phyloP scores from a whole-genome alignment of 2,329 filamentous ascomycete genomes.

The Cryphonectria carpinicola region DNA sequence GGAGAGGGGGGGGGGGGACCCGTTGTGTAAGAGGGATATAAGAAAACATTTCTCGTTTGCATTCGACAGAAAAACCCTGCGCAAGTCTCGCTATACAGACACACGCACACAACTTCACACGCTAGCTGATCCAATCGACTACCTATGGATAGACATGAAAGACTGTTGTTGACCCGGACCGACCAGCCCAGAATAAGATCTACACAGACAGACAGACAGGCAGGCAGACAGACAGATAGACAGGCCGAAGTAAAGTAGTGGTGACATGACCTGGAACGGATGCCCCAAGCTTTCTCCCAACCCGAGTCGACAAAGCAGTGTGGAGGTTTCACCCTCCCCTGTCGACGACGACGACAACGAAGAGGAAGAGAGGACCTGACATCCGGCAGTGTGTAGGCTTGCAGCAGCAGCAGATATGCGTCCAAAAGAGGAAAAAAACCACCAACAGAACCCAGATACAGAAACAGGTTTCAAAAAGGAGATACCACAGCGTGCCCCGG shows the following conservation, averaged over 20 bases:
- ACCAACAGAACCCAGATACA: not conserved
- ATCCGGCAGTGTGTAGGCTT: not conserved
- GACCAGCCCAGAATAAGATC: not conserved
- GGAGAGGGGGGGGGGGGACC: not conserved
- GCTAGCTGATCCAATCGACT: conserved; percentile 22
- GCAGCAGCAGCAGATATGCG: not conserved
- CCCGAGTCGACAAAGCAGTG: not conserved
- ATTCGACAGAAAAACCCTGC: conserved; percentile 24
- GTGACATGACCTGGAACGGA: conserved; percentile 8
- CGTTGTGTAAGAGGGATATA: not conserved
- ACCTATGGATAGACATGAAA: conserved; percentile 19
- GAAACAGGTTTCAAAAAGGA: not conserved
- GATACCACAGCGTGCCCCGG: not conserved
- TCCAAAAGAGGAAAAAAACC: not conserved
- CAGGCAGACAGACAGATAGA: conserved; percentile 4
- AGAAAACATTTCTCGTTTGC: conserved; percentile 22
- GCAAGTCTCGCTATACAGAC: conserved; percentile 17
- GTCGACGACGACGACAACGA: not conserved
- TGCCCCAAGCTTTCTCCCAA: not conserved
- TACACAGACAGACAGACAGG: conserved; percentile 7
- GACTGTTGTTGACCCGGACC: conserved; percentile 2
- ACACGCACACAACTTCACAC: conserved; percentile 22
- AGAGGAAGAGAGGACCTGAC: not conserved
- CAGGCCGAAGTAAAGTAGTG: conserved; percentile 6
- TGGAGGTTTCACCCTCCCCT: too few species aligned